These are phyloP conservation scores for Yamagishiella unicocca DNA, from an alignment of 139 green algal genomes.

Conservation along the genomic window DNA sequence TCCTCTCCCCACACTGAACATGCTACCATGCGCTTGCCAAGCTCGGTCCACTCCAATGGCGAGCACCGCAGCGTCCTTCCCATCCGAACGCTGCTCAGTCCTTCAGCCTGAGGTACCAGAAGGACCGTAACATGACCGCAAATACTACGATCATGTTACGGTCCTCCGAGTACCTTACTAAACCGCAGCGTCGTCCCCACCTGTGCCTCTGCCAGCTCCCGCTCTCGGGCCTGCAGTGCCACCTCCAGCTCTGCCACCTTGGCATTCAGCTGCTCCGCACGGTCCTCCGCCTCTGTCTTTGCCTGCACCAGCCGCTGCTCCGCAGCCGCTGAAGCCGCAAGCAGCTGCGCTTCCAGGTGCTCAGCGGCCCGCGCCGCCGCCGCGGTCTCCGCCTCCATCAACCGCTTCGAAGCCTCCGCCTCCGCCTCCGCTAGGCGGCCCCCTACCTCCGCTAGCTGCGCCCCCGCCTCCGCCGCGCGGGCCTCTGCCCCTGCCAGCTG, in stretches of 20 bases:
- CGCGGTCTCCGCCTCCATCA: not conserved
- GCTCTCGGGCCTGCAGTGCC: not conserved
- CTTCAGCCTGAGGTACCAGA: too few relatives aligned
- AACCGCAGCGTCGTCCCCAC: too few relatives aligned
- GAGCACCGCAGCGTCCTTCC: too few relatives aligned
- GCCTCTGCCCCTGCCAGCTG: slow-evolving; percentile 24
- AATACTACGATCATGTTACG: too few relatives aligned
- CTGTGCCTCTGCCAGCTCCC: not conserved
- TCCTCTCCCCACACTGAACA: too few relatives aligned
- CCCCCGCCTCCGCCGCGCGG: not conserved
- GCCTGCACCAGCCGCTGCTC: not conserved
- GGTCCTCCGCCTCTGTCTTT: not conserved
- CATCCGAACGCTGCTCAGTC: too few relatives aligned
- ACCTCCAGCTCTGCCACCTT: not conserved
- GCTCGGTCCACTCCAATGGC: too few relatives aligned
- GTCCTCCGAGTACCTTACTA: too few relatives aligned
- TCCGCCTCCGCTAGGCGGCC: not conserved
- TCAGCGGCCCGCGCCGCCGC: not conserved
- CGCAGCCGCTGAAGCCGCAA: too few relatives aligned
- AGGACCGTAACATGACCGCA: too few relatives aligned
- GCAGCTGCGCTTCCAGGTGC: too few relatives aligned
- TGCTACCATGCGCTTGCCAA: too few relatives aligned
- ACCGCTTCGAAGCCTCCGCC: not conserved
- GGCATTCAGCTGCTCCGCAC: not conserved
- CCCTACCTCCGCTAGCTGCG: slow-evolving; percentile 4